phyloP scores from a whole-genome alignment of 202 grass and related monocot genomes.

The Eragrostis tef region DNA sequence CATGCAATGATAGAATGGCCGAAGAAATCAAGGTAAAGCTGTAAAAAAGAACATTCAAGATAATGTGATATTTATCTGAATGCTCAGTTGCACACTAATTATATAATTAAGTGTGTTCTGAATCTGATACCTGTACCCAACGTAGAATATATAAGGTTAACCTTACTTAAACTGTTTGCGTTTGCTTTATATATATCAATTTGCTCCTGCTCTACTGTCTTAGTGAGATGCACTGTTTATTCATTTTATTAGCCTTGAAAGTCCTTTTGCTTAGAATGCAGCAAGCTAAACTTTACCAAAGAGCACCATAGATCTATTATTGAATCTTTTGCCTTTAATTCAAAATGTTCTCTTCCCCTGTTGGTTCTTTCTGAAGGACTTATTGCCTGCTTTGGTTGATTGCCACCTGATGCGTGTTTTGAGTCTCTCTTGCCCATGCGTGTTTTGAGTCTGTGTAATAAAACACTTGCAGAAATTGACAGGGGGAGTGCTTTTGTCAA shows the following conservation, averaged over 20 bases:
- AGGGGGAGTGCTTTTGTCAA: constrained; percentile 84
- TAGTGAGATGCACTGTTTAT: background rate
- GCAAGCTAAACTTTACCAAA: background rate
- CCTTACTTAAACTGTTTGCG: constrained; percentile 23
- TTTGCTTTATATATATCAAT: constrained; percentile 20
- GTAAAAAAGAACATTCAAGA: background rate
- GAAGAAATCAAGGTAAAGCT: constrained; percentile 86
- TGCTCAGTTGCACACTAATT: background rate
- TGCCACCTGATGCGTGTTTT: constrained; percentile 37
- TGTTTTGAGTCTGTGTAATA: constrained; percentile 50
- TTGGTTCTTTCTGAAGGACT: constrained; percentile 17
- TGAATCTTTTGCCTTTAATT: background rate
- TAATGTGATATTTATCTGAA: constrained; percentile 8
- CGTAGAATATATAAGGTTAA: constrained; percentile 6
- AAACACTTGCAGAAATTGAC: constrained; percentile 84
- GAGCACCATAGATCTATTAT: background rate
- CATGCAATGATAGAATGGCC: constrained; percentile 82
- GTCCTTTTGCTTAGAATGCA: background rate
- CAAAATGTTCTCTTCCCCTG: no score
- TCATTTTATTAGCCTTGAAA: constrained; percentile 18
- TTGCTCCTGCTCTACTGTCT: constrained; percentile 16
- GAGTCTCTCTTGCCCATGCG: background rate
- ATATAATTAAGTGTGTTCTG: background rate
- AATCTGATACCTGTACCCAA: background rate
- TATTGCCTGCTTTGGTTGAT: constrained; percentile 29